phyloP scores from a whole-genome alignment of 176 grass and related monocot species.

The sorghum (Sorghum bicolor) region DNA sequence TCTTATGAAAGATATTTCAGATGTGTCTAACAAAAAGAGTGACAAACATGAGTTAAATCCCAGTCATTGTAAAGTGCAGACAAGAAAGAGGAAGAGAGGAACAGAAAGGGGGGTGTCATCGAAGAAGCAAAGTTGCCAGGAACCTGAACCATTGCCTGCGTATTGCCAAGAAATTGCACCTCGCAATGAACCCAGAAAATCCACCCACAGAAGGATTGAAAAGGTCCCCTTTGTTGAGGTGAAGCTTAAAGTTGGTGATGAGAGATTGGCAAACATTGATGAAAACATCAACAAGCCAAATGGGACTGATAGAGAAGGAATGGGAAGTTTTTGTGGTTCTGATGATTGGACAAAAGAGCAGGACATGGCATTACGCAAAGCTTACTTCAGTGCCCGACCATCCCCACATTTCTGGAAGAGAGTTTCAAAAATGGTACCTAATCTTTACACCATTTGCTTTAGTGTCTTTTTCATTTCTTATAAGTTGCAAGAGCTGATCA shows the following conservation, averaged over 20 bases:
- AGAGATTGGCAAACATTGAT: not conserved
- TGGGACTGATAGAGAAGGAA: constrained; percentile 27
- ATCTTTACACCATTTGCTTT: constrained; percentile 5
- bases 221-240: not conserved
- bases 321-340: constrained; percentile 13
- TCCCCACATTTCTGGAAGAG: constrained; percentile 97
- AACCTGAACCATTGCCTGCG: not conserved
- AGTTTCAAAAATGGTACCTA: constrained; percentile 85
- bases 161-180: not conserved
- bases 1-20: not conserved
- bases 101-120: not conserved
- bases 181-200: constrained; percentile 7
- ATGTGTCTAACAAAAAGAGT: constrained; percentile 10
- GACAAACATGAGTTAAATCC: not conserved
- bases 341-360: constrained; percentile 73
- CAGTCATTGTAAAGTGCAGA: not conserved
- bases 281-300: constrained; percentile 32
- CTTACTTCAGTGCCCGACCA: constrained; percentile 66
- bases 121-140: not conserved
- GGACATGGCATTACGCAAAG: constrained; percentile 55
- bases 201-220: constrained; percentile 1
- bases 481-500: not conserved
- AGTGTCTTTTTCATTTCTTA: not conserved
- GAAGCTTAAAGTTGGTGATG: constrained; percentile 21
- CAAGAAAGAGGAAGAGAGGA: constrained; percentile 39